Evolutionary conservation across 169 alveolate species (phyloP).

Genomic region (Plasmodium fragile): DNA sequence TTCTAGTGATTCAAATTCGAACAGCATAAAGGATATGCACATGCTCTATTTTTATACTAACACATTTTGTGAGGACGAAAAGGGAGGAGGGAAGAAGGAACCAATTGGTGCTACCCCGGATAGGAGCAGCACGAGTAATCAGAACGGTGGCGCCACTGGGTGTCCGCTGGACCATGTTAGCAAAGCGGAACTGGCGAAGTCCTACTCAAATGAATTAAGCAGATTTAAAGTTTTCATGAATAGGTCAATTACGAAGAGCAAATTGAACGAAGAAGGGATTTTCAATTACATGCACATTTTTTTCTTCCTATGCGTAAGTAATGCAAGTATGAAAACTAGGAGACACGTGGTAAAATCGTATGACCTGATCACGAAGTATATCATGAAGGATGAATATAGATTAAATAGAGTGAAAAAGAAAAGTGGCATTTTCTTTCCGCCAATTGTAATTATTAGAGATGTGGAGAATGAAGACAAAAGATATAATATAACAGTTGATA

Average conservation of each 20-base stretch:
- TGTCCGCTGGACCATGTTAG: background rate
- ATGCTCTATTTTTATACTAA: slow-evolving; percentile 39
- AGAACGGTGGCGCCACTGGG: background rate
- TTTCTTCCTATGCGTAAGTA: slow-evolving; percentile 64
- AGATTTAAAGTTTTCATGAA: slow-evolving; percentile 19
- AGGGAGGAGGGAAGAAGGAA: background rate
- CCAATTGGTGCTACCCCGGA: background rate
- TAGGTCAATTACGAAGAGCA: slow-evolving; percentile 7
- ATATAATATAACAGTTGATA: slow-evolving; percentile 35
- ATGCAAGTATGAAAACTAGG: slow-evolving; percentile 33
- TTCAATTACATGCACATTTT: slow-evolving; percentile 18
- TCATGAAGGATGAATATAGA: slow-evolving; percentile 62
- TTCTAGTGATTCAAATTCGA: slow-evolving; percentile 30
- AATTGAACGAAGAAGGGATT: slow-evolving; percentile 24
- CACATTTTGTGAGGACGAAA: slow-evolving; percentile 11
- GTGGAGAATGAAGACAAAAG: slow-evolving; percentile 40
- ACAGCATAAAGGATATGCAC: slow-evolving; percentile 24
- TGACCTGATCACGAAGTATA: slow-evolving; percentile 44
- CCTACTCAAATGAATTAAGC: background rate
- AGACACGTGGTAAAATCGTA: slow-evolving; percentile 29
- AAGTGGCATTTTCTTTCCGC: slow-evolving; percentile 39
- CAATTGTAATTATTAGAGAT: slow-evolving; percentile 43
- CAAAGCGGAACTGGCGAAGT: background rate
- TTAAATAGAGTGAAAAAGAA: slow-evolving; percentile 52
- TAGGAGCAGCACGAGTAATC: background rate